Evolutionary conservation across 1,284 basidiomycete species (phyloP), one percentile per base, ranked within the genome.

Genomic region (Cutaneotrichosporon sp.): DNA sequence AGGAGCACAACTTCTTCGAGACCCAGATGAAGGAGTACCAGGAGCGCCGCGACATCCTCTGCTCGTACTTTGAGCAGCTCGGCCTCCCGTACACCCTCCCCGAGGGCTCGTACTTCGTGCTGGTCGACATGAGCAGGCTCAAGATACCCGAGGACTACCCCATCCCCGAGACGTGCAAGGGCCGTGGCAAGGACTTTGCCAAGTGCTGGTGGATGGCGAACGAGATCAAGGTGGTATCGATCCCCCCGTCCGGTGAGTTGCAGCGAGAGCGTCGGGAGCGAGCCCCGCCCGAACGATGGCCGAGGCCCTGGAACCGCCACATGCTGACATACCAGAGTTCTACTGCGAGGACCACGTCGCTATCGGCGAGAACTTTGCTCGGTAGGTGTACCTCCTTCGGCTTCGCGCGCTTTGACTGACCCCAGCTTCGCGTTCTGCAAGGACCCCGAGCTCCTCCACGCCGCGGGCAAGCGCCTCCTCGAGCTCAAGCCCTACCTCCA

Each of bases 361-460:
- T 54, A 91, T 97, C 59, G 94, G 94, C 38, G 92, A 94, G 78
- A 87, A 83, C 58, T 97, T 88, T 73, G 88, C 86, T 29, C 86
- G 94, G 55, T 94, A 51, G 7, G 50, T 50, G 13, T n/a, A n/a
- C n/a, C 27, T 46, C 45, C 10, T 22, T 22, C 22, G 45, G 13
- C 18, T 18, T 2, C 38, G 18, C 18, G 38, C 22, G 22, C 45
- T 25, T 46, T 25, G 22, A 46, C 50, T 51, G 13, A 51, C 50
- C 5, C 86, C 29, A 86, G 94, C 54, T 94, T 97, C 76, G 89
- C 92, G 2, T 97, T 95, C 83, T 95, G 93, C 84, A 97, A 97
- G 75, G 93, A 97, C 71, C 69, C 87, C 27, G 91, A 91, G 47
- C 92, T 91, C 1, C 83, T 97, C 38, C 86, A 83, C 68, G 82